Base-by-base conservation (phyloP, 2,329 filamentous ascomycete genomes). In the Metarhizium robertsii region DNA sequence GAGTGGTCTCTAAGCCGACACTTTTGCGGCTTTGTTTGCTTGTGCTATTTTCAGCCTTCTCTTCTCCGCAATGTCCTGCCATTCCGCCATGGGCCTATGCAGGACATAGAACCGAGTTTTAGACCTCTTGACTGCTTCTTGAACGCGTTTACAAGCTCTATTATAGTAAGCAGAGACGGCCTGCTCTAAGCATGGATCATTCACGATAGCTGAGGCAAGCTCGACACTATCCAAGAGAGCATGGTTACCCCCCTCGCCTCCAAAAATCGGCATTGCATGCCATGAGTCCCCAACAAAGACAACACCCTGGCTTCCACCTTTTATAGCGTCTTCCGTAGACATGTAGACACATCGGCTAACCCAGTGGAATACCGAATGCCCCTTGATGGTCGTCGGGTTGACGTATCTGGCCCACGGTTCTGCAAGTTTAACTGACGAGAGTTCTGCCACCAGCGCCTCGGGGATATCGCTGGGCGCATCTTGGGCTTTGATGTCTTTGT, bases 281-380 rank as follows among this genome's bases (percentile, higher is more conserved):
- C 48, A 50, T 7, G 48, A 50, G 30, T 50, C 48, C 14, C 48
- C 48, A 32, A 36, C 48, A 50, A 50, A 50, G n/a, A 50, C 48
- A 29, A 50, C 5, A 14, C 48, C 48, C 13, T 50, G 48, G 10
- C 16, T 50, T 16, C 18, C 48, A 7, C 29, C 48, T 16, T 18
- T 16, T 14, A 8, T 50, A 14, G 48, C 48, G 34, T 50, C 30
- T n/a, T 18, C 48, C 29, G 48, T 50, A 13, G 48, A 50, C 48
- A 50, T 50, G 48, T 34, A 50, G 30, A 50, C 48, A 25, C 48
- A 50, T 10, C 48, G 48, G 30, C 48, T 50, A 32, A 50, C 48
- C 48, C 48, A 50, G 14, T 50, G 25, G 16, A 50, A 50, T n/a
- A 50, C 48, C 2, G 48, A 50, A 36, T 50, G 48, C 29, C 6